A percentile compares a stretch with the other conserved stretches of the same genome.
These are phyloP conservation scores for Xylaria castorea DNA, from an alignment of 495 filamentous ascomycete genomes.

Conservation along the genomic window DNA sequence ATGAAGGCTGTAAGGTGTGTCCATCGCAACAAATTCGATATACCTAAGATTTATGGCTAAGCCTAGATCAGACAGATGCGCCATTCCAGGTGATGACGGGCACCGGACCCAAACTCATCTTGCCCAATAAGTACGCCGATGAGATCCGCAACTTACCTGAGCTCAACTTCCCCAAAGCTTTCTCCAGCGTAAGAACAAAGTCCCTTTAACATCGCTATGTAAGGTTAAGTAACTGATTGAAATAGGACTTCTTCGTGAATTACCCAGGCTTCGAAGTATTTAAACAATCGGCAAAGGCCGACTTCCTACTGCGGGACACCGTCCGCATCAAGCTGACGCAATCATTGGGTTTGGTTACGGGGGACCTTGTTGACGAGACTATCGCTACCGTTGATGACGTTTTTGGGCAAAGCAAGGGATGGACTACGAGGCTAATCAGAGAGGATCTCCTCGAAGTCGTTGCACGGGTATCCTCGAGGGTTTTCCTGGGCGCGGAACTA, in stretches of 20 bases:
- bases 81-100: conserved; percentile 42
- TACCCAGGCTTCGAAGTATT: conserved; percentile 57
- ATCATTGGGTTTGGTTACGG: conserved; percentile 49
- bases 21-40: background rate
- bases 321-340: conserved; percentile 57
- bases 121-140: conserved; percentile 57
- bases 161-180: conserved; percentile 49
- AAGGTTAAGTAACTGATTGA: background rate
- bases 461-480: conserved; percentile 52
- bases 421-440: conserved; percentile 32
- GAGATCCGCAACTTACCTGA: conserved; percentile 55
- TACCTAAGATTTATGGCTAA: background rate
- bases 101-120: conserved; percentile 47
- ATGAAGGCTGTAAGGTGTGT: conserved; percentile 34
- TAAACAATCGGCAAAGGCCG: conserved; percentile 33
- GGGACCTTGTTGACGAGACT: conserved; percentile 54
- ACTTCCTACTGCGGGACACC: conserved; percentile 44
- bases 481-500: conserved; percentile 54
- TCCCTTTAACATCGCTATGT: background rate
- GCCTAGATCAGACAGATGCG: conserved; percentile 21
- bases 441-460: conserved; percentile 49
- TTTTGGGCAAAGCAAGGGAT: conserved; percentile 39
- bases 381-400: conserved; percentile 46
- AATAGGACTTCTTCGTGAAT: conserved; percentile 53
- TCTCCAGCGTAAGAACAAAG: conserved; percentile 44